Base-by-base conservation (phyloP, 2,329 filamentous ascomycete genomes). In the Cladophialophora exuberans region DNA sequence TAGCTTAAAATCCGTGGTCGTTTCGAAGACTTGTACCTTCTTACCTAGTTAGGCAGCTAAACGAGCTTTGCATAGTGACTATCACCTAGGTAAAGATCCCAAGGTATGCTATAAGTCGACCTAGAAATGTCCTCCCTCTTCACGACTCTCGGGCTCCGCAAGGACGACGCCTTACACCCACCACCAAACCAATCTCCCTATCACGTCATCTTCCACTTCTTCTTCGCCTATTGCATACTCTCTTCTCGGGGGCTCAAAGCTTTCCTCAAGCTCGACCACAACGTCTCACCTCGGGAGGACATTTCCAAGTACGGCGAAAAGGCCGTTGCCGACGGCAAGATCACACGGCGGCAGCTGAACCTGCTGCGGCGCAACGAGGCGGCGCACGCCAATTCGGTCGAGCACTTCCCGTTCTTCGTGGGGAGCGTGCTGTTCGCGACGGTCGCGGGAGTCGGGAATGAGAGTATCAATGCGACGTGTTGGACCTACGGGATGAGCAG, bases 301-400 rank as follows among this genome's bases (percentile, higher is more conserved):
- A 64, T 79, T 2, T 57, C 55, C 41, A 75, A 75, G 59, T 79
- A 76, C 62, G 77, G 77, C 53, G 70, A 73, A 4, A 64, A 63
- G 6, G 74, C 75, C 13, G 72, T 78, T 7, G 64, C 63, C 3
- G 71, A 73, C 2, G 74, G 74, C 3, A 77, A 77, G 60, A 68
- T 80, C 36, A 77, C 72, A 0, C 69, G 68, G 33, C 57, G 54
- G 22, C 72, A 75, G 57, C 67, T 79, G 10, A 66, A 72, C 4
- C 73, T 72, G 66, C 61, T 80, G 15, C 71, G 69, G 50, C 74
- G 78, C 39, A 72, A 73, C 56, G 74, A 79, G 54, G 62, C 69
- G 5, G 76, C 75, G 13, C 74, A 77, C 56, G 73, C 73, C n/a
- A 81, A 80, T 50, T 70, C 74, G 0, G 70, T 80, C 2, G 77